Base-by-base conservation (phyloP, 2,329 filamentous ascomycete species). In the Pseudogymnoascus sp. region DNA sequence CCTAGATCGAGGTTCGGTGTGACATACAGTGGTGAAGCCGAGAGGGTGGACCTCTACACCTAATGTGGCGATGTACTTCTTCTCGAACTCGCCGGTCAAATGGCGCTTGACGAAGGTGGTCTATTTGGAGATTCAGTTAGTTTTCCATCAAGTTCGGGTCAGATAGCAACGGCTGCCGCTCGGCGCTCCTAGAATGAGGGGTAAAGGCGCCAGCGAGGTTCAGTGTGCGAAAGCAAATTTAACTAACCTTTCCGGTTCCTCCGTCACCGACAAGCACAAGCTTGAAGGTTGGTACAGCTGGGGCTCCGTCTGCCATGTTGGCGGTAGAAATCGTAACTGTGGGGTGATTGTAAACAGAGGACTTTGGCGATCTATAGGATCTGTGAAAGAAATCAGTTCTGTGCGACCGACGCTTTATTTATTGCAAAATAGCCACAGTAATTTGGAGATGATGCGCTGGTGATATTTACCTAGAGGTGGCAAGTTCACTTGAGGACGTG, bases 51-150 rank as follows among this genome's bases (percentile, higher is more conserved):
- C 94, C 80, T 99, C 94, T 77, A 99, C 94, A 89, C 94, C 94
- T 69, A 99, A 91, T 65, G 94, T 99, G 74, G 94, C 94, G 79
- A 99, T 97, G 83, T 99, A 99, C 84, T 97, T 99, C 90, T 99
- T 99, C 83, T 99, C 94, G 77, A 99, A 99, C 79, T 99, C 94
- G 78, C 94, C 94, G 76, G 94, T 99, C 87, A 97, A 86, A 82
- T 99, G 94, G 76, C 94, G 94, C 89, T 99, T 99, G 85, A 99
- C 94, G 80, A 99, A 99, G 77, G 94, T 99, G 78, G 94, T 99
- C 94, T 99, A 75, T 69, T 59, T 55, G 49, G 49, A 21, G 29
- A 35, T 35, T 35, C 29, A 55, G 49, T 55, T 55, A 55, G 49
- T 21, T 21, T 55, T 55, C n/a, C n/a, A 45, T 61, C 10, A 19